Percentiles rank a stretch among this genome's conserved stretches.
These are phyloP conservation scores for Exophiala lecanii-corni DNA, from an alignment of 2,329 filamentous ascomycete species.

Conservation along the genomic window DNA sequence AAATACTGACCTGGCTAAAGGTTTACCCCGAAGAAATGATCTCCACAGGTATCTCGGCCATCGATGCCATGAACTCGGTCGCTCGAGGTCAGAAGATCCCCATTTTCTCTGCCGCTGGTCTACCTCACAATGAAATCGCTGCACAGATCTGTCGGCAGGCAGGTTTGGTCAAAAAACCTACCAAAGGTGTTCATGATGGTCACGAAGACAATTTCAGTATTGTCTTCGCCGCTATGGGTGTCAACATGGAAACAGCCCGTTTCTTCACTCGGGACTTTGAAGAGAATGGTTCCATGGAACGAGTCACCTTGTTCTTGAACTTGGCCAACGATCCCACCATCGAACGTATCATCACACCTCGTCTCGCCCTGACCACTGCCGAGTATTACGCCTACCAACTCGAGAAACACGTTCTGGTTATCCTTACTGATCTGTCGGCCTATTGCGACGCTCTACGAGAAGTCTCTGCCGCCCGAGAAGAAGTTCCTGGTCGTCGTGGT, in stretches of 20 bases:
- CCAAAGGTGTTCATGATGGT: slow-evolving; percentile 91
- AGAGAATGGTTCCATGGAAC: slow-evolving; percentile 97
- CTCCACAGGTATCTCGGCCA: slow-evolving; percentile 96
- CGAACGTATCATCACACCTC: slow-evolving; percentile 98
- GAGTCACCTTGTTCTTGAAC: slow-evolving; percentile 95
- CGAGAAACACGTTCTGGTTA: slow-evolving; percentile 98
- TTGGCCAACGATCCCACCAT: slow-evolving; percentile 99
- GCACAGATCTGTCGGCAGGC: slow-evolving; percentile 98
- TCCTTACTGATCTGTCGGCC: slow-evolving; percentile 93
- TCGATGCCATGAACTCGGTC: slow-evolving; percentile 97
- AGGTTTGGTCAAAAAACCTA: slow-evolving; percentile 83
- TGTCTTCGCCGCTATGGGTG: slow-evolving; percentile 99
- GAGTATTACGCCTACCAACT: slow-evolving; percentile 99
- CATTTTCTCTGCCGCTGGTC: slow-evolving; percentile 96
- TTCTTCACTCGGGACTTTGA: slow-evolving; percentile 99
- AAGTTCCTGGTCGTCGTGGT: slow-evolving; percentile 98
- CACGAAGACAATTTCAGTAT: slow-evolving; percentile 99
- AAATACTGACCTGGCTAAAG: slow-evolving; percentile 42
- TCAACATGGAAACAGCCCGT: slow-evolving; percentile 96
- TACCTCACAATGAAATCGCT: slow-evolving; percentile 98
- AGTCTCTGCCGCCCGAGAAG: slow-evolving; percentile 94
- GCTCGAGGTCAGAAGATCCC: slow-evolving; percentile 99
- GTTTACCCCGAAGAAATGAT: slow-evolving; percentile 99
- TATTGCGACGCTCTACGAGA: slow-evolving; percentile 99
- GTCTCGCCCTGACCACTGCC: slow-evolving; percentile 93